phyloP scores from a whole-genome alignment of 2,329 filamentous ascomycete species.

The Atkinsonella texensis region DNA sequence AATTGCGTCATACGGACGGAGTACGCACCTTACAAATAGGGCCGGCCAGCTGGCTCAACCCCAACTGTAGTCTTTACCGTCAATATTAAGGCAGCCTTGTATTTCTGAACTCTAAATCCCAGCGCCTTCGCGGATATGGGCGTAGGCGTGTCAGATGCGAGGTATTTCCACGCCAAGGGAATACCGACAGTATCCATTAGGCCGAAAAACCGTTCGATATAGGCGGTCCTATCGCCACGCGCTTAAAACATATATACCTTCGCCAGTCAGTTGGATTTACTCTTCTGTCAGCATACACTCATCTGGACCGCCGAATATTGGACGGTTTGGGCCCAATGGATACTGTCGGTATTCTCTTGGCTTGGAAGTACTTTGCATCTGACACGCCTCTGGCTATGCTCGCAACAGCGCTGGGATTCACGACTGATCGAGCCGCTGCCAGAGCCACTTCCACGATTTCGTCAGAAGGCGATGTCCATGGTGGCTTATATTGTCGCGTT shows the following conservation, averaged over 20 bases:
- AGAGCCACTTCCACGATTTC: constrained; percentile 5
- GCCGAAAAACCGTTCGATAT: constrained; percentile 8
- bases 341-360: constrained; percentile 6
- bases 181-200: constrained; percentile 8
- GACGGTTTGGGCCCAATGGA: constrained; percentile 8
- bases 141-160: constrained; percentile 8
- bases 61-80: too few species aligned
- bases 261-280: constrained; percentile 7
- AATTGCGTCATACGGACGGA: too few species aligned
- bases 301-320: constrained; percentile 8
- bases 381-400: constrained; percentile 9
- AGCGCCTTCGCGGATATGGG: constrained; percentile 7
- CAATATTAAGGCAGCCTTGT: too few species aligned
- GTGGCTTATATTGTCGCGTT: constrained; percentile 5
- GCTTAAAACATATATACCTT: constrained; percentile 7
- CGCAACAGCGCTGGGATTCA: constrained; percentile 3
- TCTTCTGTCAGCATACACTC: constrained; percentile 6
- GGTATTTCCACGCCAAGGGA: constrained; percentile 4
- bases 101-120: too few species aligned
- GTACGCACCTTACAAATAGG: not conserved
- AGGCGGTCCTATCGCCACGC: constrained; percentile 6
- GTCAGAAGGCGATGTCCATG: constrained; percentile 7
- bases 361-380: constrained; percentile 7
- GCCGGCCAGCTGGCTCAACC: too few species aligned
- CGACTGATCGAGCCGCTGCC: constrained; percentile 3